Evolutionary conservation across 1,139 yeast species (phyloP).

Genomic region (Hyphopichia fennica): DNA sequence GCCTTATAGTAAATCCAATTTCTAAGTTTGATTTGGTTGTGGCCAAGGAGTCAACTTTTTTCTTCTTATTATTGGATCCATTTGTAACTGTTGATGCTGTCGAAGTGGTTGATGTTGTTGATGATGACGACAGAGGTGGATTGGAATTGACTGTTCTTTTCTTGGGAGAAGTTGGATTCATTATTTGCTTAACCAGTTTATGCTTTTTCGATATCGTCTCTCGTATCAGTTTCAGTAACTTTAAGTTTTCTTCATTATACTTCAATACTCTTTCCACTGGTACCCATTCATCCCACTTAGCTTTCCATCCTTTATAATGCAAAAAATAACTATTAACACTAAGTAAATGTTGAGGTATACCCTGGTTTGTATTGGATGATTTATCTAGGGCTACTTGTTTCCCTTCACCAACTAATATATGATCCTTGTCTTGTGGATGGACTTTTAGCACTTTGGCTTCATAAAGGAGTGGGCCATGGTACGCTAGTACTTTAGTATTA

Average conservation of each 20-base stretch:
- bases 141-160: not conserved
- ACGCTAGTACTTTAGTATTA: slow-evolving; percentile 67
- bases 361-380: slow-evolving; percentile 8
- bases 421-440: slow-evolving; percentile 53
- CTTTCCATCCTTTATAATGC: slow-evolving; percentile 95
- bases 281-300: slow-evolving; percentile 98
- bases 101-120: not conserved
- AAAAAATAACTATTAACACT: slow-evolving; percentile 57
- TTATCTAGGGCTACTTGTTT: not conserved
- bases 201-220: slow-evolving; percentile 27
- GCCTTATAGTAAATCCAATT: slow-evolving; percentile 58
- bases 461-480: slow-evolving; percentile 87
- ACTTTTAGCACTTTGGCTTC: slow-evolving; percentile 78
- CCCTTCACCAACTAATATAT: slow-evolving; percentile 23
- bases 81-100: slow-evolving; percentile 7
- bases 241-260: slow-evolving; percentile 66
- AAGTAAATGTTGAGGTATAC: slow-evolving; percentile 46
- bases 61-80: slow-evolving; percentile 12
- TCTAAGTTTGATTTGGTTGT: slow-evolving; percentile 23
- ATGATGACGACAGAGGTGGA: slow-evolving; percentile 4
- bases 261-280: slow-evolving; percentile 65
- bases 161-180: not conserved
- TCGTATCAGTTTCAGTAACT: slow-evolving; percentile 63
- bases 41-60: slow-evolving; percentile 26
- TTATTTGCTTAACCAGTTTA: slow-evolving; percentile 3